Conservation (phyloP, 2,329 filamentous ascomycete species). For the Knufia petricola region DNA sequence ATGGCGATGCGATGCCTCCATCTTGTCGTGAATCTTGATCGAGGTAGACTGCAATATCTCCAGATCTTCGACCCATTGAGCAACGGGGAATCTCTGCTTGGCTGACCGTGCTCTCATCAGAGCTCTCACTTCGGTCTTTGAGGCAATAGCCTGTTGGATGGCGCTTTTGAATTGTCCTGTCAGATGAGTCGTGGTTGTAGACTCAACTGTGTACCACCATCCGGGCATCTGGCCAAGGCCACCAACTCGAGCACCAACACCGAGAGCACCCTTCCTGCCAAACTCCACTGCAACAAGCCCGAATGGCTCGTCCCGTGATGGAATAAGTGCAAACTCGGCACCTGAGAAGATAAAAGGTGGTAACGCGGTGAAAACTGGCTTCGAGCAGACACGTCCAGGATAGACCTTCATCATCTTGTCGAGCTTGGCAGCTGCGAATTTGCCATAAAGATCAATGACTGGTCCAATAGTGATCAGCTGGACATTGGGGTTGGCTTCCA, state of each 20-base stretch:
- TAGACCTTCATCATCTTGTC: constrained; percentile 56
- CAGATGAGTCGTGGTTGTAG: constrained; percentile 52
- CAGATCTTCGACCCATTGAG: constrained; percentile 56
- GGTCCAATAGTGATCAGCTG: constrained; percentile 57
- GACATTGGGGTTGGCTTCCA: constrained; percentile 50
- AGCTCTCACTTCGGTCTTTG: constrained; percentile 46
- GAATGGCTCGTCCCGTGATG: constrained; percentile 60
- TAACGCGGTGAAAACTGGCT: constrained; percentile 57
- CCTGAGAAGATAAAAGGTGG: constrained; percentile 60
- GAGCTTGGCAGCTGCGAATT: constrained; percentile 57
- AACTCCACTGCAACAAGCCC: constrained; percentile 61
- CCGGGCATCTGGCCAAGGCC: constrained; percentile 62
- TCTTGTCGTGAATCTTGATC: constrained; percentile 45
- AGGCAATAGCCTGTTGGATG: constrained; percentile 52
- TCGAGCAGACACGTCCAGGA: constrained; percentile 56
- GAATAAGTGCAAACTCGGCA: constrained; percentile 59
- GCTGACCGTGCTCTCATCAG: constrained; percentile 57
- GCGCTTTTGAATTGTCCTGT: constrained; percentile 56
- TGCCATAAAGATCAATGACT: constrained; percentile 58
- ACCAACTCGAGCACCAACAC: constrained; percentile 56
- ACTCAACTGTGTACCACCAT: constrained; percentile 62
- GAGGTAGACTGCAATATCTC: constrained; percentile 52
- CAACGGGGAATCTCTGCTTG: constrained; percentile 57
- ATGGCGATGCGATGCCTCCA: constrained; percentile 25
- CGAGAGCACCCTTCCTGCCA: constrained; percentile 57